Base-by-base conservation (phyloP, 768 basidiomycete species). In the Auriculariales sp. region DNA sequence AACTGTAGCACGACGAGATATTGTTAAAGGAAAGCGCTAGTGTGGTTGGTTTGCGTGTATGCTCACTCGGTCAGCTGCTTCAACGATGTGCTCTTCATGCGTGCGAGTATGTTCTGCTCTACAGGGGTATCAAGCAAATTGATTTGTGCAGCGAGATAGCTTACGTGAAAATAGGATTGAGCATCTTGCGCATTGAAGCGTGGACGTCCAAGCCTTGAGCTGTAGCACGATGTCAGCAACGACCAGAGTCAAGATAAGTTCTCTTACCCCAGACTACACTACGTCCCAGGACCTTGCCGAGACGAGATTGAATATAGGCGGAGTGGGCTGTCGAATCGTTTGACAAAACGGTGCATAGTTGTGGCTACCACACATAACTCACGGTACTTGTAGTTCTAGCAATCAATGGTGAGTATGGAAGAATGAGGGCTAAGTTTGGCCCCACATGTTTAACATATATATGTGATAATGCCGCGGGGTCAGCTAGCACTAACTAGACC, bases 191-290 rank as follows among this genome's bases (percentile, higher is more conserved):
- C 54, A 60, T 57, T 24, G 52, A 49, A 48, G 57, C 62, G 56
- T 68, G 68, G 30, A 68, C 66, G 12, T 60, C 61, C 24, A 53
- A 53, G 14, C 65, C 66, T 54, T 69, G 65, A 3, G 65, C 39
- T 44, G 15, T 44, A 12, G 22, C 19, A 7, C 12, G 9, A 5
- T 22, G 19, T 10, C 19, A 3, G 14, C 9, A 44, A 9, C 5
- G 14, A 6, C 5, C 17, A 24, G 27, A 25, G 5, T 44, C 22
- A 36, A 44, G 14, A 25, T 9, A n/a, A n/a, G 19, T 25, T 19
- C 5, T 24, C 39, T 19, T 44, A 44, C 39, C 65, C 66, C 67
- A 70, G 7, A 63, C 62, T 17, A 69, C 47, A 6, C 64, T 64
- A 19, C 54, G 56, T 4, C 68, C 68, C 2, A 68, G 46, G 3